phyloP scores from a whole-genome alignment of 495 filamentous ascomycete genomes.

The Patellaria atrata region DNA sequence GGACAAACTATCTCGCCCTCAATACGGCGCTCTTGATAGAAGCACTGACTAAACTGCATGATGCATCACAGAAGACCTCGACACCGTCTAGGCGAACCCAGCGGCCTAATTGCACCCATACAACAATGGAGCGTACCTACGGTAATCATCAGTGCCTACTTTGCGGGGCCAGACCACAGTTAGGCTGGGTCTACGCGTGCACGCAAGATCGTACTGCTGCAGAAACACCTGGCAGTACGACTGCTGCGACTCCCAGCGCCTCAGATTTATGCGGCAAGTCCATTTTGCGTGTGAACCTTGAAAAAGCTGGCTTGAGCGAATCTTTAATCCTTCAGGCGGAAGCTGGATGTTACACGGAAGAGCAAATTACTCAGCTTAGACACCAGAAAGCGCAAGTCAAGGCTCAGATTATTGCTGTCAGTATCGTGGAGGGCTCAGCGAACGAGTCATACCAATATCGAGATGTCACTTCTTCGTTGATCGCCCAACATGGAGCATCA shows the following conservation, averaged over 20 bases:
- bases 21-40: no score
- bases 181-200: slow-evolving; percentile 57
- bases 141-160: slow-evolving; percentile 32
- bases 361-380: slow-evolving; percentile 30
- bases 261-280: slow-evolving; percentile 5
- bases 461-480: no score
- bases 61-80: no score
- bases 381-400: slow-evolving; percentile 29
- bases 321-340: slow-evolving; percentile 34
- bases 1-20: no score
- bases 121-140: slow-evolving; percentile 44
- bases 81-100: slow-evolving; percentile 4
- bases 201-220: slow-evolving; percentile 39
- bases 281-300: slow-evolving; percentile 13
- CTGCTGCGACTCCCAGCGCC: neutral
- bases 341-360: slow-evolving; percentile 36
- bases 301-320: slow-evolving; percentile 25
- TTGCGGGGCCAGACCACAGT: slow-evolving; percentile 33
- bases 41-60: no score
- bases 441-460: no score
- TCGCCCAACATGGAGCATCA: no score
- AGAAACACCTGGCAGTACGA: neutral
- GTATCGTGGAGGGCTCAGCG: neutral
- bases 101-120: slow-evolving; percentile 39
- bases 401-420: slow-evolving; percentile 6